Evolutionary conservation across 1,139 yeast species (phyloP).

Genomic region (Sugiyamaella japonica): DNA sequence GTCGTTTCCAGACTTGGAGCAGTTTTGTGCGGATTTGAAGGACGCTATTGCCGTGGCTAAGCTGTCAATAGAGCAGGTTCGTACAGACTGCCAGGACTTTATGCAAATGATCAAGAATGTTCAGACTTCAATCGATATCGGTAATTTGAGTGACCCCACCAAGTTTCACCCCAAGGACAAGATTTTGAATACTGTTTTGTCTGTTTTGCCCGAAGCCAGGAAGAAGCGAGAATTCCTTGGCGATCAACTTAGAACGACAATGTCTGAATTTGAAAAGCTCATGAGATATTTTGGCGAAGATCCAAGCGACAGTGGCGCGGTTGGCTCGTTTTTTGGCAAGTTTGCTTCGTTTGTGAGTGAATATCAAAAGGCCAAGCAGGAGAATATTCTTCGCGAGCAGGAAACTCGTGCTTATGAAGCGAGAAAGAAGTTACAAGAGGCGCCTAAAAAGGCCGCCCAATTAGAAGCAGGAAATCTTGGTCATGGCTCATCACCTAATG

Average conservation of each 20-base stretch:
- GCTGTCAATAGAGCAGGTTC: conserved; percentile 72
- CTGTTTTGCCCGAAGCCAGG: conserved; percentile 58
- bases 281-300: conserved; percentile 88
- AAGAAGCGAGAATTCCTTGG: conserved; percentile 58
- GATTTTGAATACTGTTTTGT: conserved; percentile 55
- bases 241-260: conserved; percentile 56
- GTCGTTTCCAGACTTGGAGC: conserved; percentile 74
- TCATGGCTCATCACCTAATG: conserved; percentile 15
- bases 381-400: conserved; percentile 76
- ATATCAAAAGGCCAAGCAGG: conserved; percentile 73
- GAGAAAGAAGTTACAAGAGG: conserved; percentile 63
- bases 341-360: conserved; percentile 72
- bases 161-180: conserved; percentile 77
- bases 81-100: conserved; percentile 67
- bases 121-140: conserved; percentile 58
- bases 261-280: conserved; percentile 55
- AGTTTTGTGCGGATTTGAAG: conserved; percentile 72
- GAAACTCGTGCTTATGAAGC: conserved; percentile 74
- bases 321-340: conserved; percentile 67
- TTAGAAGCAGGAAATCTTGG: conserved; percentile 32
- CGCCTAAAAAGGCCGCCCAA: conserved; percentile 38
- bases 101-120: conserved; percentile 55
- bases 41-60: conserved; percentile 65
- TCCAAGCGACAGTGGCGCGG: conserved; percentile 57
- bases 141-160: conserved; percentile 68